Percentiles rank a stretch among this genome's conserved stretches.
Conservation (phyloP, 2,329 filamentous ascomycete genomes). For the Huntiella omanensis region DNA sequence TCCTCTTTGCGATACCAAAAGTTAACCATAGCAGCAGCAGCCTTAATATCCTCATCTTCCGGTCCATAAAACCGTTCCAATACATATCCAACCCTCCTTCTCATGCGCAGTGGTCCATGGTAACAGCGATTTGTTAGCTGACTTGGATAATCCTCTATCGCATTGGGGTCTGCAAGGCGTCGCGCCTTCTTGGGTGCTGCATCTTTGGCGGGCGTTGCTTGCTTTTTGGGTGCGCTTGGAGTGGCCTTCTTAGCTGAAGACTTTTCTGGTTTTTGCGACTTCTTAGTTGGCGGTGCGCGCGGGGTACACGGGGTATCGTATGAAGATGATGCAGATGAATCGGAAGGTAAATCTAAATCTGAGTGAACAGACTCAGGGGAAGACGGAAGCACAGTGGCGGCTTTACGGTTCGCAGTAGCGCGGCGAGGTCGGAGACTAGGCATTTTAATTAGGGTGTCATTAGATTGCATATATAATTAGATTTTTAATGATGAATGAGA, state of each 20-base stretch:
- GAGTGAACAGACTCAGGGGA: too few species aligned
- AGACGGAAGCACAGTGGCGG: too few species aligned
- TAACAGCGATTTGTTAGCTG: constrained; percentile 16
- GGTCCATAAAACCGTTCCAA: constrained; percentile 15
- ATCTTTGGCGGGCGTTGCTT: not conserved
- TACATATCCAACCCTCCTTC: constrained; percentile 13
- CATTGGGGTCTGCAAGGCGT: constrained; percentile 8
- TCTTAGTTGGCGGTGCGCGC: too few species aligned
- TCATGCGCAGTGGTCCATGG: constrained; percentile 19
- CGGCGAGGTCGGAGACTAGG: too few species aligned
- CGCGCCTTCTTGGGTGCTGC: too few species aligned
- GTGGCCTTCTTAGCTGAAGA: not conserved
- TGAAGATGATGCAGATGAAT: too few species aligned
- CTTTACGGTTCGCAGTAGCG: too few species aligned
- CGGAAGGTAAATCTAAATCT: too few species aligned
- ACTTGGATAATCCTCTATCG: constrained; percentile 18
- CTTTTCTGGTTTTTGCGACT: not conserved
- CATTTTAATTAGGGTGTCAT: too few species aligned
- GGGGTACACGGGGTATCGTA: too few species aligned
- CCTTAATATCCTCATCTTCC: constrained; percentile 12
- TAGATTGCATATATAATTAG: too few species aligned
- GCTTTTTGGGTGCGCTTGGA: not conserved
- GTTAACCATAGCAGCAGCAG: constrained; percentile 13
- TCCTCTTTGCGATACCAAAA: constrained; percentile 20
- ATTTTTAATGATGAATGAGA: too few species aligned